A percentile compares a stretch with the other conserved stretches of the same genome.
These are phyloP conservation scores for Alternaria angustiovoidea DNA, from an alignment of 2,329 filamentous ascomycete genomes.

Conservation along the genomic window DNA sequence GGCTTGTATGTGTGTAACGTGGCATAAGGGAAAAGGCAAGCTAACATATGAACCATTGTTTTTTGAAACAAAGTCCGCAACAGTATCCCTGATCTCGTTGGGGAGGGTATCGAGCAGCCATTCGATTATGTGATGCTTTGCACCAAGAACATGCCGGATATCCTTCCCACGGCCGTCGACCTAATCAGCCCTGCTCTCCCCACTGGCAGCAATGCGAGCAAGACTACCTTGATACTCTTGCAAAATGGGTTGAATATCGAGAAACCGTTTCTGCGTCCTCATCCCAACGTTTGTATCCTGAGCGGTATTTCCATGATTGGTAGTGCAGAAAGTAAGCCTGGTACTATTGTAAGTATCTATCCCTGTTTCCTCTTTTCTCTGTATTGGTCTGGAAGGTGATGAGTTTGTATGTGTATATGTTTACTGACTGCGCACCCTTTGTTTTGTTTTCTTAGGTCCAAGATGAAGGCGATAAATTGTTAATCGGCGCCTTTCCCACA, in stretches of 20 bases:
- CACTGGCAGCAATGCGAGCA: slow-evolving; percentile 43
- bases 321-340: slow-evolving; percentile 58
- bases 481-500: slow-evolving; percentile 61
- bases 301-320: slow-evolving; percentile 64
- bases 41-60: neutral
- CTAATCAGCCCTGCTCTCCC: slow-evolving; percentile 63
- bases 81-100: slow-evolving; percentile 56
- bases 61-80: slow-evolving; percentile 53
- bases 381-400: no score
- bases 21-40: no score
- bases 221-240: slow-evolving; percentile 64
- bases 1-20: no score
- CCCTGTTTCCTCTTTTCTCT: no score
- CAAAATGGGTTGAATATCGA: slow-evolving; percentile 73
- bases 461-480: slow-evolving; percentile 60
- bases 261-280: slow-evolving; percentile 59
- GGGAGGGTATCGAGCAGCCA: slow-evolving; percentile 41
- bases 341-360: slow-evolving; percentile 51
- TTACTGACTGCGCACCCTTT: no score
- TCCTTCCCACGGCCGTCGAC: slow-evolving; percentile 58
- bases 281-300: slow-evolving; percentile 62
- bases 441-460: slow-evolving; percentile 41
- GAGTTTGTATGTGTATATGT: no score
- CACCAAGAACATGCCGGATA: slow-evolving; percentile 67
- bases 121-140: slow-evolving; percentile 66